Percentiles rank a stretch among this genome's conserved stretches.
phyloP scores from a whole-genome alignment of 1,284 basidiomycete species.

The Tilletiaria anomala region DNA sequence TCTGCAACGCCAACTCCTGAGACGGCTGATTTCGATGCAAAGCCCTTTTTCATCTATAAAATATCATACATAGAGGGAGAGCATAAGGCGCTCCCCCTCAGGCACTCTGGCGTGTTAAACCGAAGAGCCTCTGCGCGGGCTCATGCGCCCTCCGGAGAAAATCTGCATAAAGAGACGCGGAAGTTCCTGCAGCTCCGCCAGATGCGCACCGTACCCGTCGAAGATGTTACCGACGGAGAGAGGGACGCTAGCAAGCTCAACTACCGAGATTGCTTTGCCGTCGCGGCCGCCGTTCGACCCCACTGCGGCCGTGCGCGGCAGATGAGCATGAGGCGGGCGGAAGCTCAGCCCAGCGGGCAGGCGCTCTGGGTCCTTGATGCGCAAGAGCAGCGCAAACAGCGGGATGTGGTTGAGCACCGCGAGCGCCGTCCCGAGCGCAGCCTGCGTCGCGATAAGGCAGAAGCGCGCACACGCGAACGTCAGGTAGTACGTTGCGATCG shows the following conservation, averaged over 20 bases:
- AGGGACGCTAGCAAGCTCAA: background rate
- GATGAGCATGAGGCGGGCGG: background rate
- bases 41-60: no score
- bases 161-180: no score
- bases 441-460: constrained; percentile 7
- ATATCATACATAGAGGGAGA: no score
- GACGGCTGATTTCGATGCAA: no score
- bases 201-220: background rate
- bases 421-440: constrained; percentile 43
- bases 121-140: no score
- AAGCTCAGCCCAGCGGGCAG: constrained; percentile 51
- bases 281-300: background rate
- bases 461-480: constrained; percentile 59
- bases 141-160: no score
- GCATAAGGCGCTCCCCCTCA: no score
- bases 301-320: background rate
- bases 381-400: constrained; percentile 69
- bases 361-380: constrained; percentile 69
- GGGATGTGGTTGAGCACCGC: constrained; percentile 79
- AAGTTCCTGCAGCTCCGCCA: background rate
- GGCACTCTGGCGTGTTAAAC: no score
- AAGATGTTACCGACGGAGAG: background rate
- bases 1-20: no score
- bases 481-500: constrained; percentile 68
- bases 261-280: no score